Conservation (phyloP, 768 basidiomycete genomes). For the Trichaptum fuscoviolaceum region DNA sequence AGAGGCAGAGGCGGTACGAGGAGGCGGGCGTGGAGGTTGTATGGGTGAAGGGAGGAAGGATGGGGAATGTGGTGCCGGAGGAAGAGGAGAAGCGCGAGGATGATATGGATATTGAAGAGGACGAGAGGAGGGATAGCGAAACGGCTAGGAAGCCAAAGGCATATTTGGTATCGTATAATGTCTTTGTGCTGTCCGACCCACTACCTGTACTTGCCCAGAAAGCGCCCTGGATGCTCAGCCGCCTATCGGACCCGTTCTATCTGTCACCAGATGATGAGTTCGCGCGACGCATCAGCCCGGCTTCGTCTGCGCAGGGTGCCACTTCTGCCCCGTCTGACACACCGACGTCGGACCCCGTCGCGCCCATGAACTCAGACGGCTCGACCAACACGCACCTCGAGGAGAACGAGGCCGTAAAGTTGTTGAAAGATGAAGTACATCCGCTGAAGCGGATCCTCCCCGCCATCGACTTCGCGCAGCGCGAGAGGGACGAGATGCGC, state of each 20-base stretch:
- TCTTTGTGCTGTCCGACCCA: slow-evolving; percentile 51
- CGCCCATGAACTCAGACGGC: slow-evolving; percentile 10
- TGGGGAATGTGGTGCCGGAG: background rate
- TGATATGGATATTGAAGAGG: slow-evolving; percentile 6
- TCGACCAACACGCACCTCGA: background rate
- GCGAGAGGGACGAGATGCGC: slow-evolving; percentile 88
- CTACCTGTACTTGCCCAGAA: background rate
- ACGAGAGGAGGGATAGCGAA: slow-evolving; percentile 2
- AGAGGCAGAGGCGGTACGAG: slow-evolving; percentile 30
- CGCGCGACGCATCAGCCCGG: background rate
- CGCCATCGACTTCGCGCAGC: slow-evolving; percentile 74
- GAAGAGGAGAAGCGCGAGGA: slow-evolving; percentile 8
- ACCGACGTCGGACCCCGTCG: slow-evolving; percentile 22
- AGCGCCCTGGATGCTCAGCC: background rate
- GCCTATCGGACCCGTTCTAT: background rate
- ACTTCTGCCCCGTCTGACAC: slow-evolving; percentile 28
- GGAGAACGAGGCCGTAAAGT: slow-evolving; percentile 18
- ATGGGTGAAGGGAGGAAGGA: background rate
- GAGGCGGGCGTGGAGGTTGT: slow-evolving; percentile 2
- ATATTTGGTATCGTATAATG: slow-evolving; percentile 55
- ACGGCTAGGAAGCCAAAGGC: slow-evolving; percentile 18
- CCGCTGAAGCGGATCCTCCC: slow-evolving; percentile 27
- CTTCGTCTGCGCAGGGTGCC: slow-evolving; percentile 15
- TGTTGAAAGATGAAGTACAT: background rate
- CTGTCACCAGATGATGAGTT: slow-evolving; percentile 8